Percentiles rank a stretch among this genome's conserved stretches.
Evolutionary conservation across 2,329 filamentous ascomycete genomes (phyloP).

Genomic region (Eurotiales sp.): DNA sequence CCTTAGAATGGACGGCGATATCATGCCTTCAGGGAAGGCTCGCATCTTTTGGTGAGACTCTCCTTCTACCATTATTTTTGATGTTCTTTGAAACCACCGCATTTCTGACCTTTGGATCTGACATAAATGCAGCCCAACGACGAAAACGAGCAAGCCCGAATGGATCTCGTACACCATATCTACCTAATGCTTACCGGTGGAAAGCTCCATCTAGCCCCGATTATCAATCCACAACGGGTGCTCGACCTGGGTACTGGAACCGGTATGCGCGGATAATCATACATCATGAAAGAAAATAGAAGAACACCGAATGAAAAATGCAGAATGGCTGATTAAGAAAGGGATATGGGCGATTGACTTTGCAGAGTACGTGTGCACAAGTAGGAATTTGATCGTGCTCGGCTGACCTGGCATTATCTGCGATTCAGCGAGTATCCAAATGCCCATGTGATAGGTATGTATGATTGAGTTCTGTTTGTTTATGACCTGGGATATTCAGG

Average conservation of each 20-base stretch:
- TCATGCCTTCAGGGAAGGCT: constrained; percentile 22
- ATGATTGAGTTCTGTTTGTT: background rate
- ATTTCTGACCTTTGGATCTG: background rate
- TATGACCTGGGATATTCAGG: no score
- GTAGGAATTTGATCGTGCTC: background rate
- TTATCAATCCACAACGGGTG: constrained; percentile 22
- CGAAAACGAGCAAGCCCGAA: constrained; percentile 21
- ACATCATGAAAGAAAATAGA: no score
- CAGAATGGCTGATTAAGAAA: constrained; percentile 1
- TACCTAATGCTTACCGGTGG: constrained; percentile 19
- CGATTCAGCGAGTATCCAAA: constrained; percentile 24
- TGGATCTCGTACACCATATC: constrained; percentile 25
- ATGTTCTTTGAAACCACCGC: background rate
- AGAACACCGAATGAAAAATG: no score
- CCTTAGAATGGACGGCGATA: constrained; percentile 27
- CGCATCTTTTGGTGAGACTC: constrained; percentile 18
- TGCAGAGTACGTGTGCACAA: constrained; percentile 25
- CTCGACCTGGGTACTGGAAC: constrained; percentile 38
- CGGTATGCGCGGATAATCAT: constrained; percentile 1
- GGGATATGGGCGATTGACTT: constrained; percentile 40
- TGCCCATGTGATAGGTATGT: constrained; percentile 25
- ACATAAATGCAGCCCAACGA: constrained; percentile 20
- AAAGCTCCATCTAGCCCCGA: constrained; percentile 16
- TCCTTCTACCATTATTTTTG: background rate
- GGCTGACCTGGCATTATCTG: background rate